Evolutionary conservation across 164 flowering plant genomes (phyloP), one percentile per base, ranked within the genome.

Genomic region (Berberis thunbergii): DNA sequence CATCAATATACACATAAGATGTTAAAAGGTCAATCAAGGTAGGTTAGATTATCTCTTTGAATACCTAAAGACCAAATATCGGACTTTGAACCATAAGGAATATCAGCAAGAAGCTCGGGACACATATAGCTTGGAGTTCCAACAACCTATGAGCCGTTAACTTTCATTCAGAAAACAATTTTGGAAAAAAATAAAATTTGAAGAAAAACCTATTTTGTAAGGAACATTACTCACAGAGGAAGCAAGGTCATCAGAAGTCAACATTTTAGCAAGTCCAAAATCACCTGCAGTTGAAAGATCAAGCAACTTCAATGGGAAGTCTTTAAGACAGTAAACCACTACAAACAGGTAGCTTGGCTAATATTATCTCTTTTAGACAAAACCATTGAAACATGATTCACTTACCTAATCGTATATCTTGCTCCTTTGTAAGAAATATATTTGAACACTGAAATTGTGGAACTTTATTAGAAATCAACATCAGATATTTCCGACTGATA

Each of bases 111-210:
- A 79, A 95, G 99, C 80, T 95, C 99, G 4, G 99, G 99, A 69
- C 99, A 95, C 99, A 95, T 95, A 62, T 95, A 95, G 78, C 91
- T 95, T 42, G 99, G 99, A 61, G 99, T 95, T 60, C 99, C 99
- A 60, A 95, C 99, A 67, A 95, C 96, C 98, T 91, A 64, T 5
- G 45, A 68, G 44, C 50, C 62, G 65, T 42, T 10, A 43, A 65
- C 40, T 57, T 38, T 7, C 39, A 41, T 26, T 26, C 26, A 26
- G 48, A 26, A 64, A 48, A 64, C 45, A 41, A 57, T 41, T 2
- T n/a, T 9, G 2, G 43, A 5, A 54, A 58, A 44, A 26, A 6
- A 7, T 7, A 43, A 13, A 67, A 10, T 54, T 38, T 59, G 48
- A 56, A 57, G 54, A 40, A 10, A 57, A 61, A 56, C 26, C 44